Evolutionary conservation across 805 yeast genomes (phyloP).

Genomic region (Yarrowia bubula): DNA sequence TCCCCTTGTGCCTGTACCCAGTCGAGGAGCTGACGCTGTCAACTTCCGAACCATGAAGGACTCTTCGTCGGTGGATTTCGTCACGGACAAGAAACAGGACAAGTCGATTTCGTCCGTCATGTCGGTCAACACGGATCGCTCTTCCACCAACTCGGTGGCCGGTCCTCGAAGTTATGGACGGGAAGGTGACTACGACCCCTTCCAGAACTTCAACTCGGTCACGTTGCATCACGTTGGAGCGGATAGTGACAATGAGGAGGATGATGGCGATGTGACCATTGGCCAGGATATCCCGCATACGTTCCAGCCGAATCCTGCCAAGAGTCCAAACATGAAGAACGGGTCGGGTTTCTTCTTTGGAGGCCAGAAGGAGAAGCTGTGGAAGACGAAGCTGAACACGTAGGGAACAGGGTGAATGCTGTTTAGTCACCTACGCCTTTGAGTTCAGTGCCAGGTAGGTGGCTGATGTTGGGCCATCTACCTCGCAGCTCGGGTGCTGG

Average conservation of each 20-base stretch:
- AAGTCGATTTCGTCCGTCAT: conserved; percentile 18
- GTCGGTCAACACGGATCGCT: conserved; percentile 27
- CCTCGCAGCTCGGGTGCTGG: too few relatives aligned
- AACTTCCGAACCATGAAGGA: conserved; percentile 36
- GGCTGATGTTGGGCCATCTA: too few relatives aligned
- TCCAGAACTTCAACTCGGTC: conserved; percentile 79
- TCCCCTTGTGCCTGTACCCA: conserved; percentile 87
- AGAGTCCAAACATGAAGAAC: background rate
- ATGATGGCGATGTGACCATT: conserved; percentile 36
- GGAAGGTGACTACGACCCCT: conserved; percentile 56
- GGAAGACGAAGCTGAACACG: conserved; percentile 11
- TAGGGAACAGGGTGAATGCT: too few relatives aligned
- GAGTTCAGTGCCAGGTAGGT: too few relatives aligned
- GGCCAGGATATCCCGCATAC: conserved; percentile 19
- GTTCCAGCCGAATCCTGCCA: conserved; percentile 32
- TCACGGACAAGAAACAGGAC: conserved; percentile 28
- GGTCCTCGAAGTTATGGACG: conserved; percentile 35
- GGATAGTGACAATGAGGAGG: conserved; percentile 47
- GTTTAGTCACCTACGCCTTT: too few relatives aligned
- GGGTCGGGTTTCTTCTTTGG: conserved; percentile 21
- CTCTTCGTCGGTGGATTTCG: conserved; percentile 39
- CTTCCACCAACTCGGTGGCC: conserved; percentile 16
- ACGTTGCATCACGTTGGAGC: conserved; percentile 74
- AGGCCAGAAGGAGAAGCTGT: conserved; percentile 17
- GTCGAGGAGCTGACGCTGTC: conserved; percentile 52